Evolutionary conservation across 164 flowering plant species (phyloP).

Genomic region (Santalum album): DNA sequence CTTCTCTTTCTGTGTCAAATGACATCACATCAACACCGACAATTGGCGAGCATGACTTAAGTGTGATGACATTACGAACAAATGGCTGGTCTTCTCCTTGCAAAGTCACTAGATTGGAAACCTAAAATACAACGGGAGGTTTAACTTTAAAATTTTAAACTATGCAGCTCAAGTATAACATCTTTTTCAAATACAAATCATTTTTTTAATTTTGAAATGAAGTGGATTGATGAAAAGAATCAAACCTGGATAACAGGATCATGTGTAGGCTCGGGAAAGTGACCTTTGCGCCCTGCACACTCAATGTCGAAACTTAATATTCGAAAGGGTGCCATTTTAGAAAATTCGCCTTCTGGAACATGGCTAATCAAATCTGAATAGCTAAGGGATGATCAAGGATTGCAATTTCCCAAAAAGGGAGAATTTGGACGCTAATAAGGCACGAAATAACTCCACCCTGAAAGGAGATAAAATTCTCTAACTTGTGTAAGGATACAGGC

Average conservation of each 20-base stretch:
- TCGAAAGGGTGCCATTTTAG: slow-evolving; percentile 98
- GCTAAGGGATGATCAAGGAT: slow-evolving; percentile 41
- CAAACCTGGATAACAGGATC: slow-evolving; percentile 98
- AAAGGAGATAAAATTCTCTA: background rate
- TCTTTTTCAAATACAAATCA: no score
- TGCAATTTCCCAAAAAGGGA: background rate
- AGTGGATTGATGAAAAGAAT: slow-evolving; percentile 1
- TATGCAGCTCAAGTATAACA: no score
- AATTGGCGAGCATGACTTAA: slow-evolving; percentile 86
- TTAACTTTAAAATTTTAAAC: background rate
- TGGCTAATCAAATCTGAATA: slow-evolving; percentile 78
- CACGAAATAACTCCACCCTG: background rate
- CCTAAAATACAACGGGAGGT: slow-evolving; percentile 29
- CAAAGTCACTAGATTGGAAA: slow-evolving; percentile 88
- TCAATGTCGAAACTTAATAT: slow-evolving; percentile 96
- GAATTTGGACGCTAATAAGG: background rate
- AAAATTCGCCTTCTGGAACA: slow-evolving; percentile 80
- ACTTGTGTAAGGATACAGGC: slow-evolving; percentile 75
- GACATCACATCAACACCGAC: slow-evolving; percentile 98
- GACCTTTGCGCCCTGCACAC: slow-evolving; percentile 99
- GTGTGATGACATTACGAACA: slow-evolving; percentile 94
- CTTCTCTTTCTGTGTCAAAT: slow-evolving; percentile 80
- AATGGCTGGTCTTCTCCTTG: slow-evolving; percentile 88
- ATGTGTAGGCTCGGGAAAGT: slow-evolving; percentile 88
- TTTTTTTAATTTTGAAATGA: background rate